Percentiles rank a stretch among this genome's conserved stretches.
These are phyloP conservation scores for Barnettozyma salicaria DNA, from an alignment of 805 yeast species.

Conservation along the genomic window DNA sequence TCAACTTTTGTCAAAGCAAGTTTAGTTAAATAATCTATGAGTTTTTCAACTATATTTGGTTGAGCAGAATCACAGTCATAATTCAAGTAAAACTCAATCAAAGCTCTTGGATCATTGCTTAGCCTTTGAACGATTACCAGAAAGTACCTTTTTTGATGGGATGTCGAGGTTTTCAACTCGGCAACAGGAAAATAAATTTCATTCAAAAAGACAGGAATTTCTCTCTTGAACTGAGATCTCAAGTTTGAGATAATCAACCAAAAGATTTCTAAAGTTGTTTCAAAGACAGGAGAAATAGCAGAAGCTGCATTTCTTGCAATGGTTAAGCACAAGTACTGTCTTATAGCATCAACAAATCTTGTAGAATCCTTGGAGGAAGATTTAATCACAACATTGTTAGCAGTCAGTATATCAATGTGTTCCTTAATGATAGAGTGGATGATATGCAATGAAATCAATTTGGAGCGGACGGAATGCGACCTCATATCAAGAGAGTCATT, in stretches of 20 bases:
- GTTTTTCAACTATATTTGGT: constrained; percentile 80
- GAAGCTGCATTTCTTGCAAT: constrained; percentile 91
- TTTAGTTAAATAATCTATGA: constrained; percentile 67
- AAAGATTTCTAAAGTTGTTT: constrained; percentile 84
- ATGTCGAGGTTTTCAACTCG: constrained; percentile 84
- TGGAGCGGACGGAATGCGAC: constrained; percentile 89
- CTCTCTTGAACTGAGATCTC: constrained; percentile 83
- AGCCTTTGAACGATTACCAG: constrained; percentile 74
- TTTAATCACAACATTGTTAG: constrained; percentile 49
- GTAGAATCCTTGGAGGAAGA: constrained; percentile 49
- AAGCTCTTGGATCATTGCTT: constrained; percentile 81
- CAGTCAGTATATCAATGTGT: constrained; percentile 74
- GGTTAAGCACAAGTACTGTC: constrained; percentile 77
- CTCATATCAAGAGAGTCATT: constrained; percentile 74
- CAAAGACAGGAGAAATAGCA: constrained; percentile 85
- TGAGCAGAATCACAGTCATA: constrained; percentile 85
- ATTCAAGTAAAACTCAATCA: constrained; percentile 88
- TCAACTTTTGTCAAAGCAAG: constrained; percentile 66
- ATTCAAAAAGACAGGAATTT: constrained; percentile 86
- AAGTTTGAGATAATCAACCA: constrained; percentile 82
- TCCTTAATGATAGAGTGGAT: constrained; percentile 81
- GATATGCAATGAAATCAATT: constrained; percentile 79
- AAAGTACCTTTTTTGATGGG: constrained; percentile 88
- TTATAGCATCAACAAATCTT: constrained; percentile 67
- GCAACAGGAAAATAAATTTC: constrained; percentile 93